phyloP scores from a whole-genome alignment of 805 yeast species.

The Middelhovenomyces tepae region DNA sequence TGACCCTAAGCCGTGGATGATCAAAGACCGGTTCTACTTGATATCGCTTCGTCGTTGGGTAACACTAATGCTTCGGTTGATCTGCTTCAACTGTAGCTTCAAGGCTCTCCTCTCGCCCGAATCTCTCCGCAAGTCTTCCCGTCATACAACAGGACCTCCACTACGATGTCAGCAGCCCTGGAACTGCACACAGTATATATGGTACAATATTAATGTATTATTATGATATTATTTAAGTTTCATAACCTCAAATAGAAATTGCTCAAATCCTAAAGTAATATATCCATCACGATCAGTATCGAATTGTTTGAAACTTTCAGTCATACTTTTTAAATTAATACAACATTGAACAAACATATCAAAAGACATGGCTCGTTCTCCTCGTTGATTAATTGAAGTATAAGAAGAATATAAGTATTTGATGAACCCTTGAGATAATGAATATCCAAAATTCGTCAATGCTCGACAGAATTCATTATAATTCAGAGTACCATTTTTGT shows the following conservation, averaged over 20 bases:
- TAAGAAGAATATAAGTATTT: conserved; percentile 51
- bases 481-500: conserved; percentile 50
- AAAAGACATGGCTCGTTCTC: conserved; percentile 44
- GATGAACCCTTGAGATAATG: conserved; percentile 47
- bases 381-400: conserved; percentile 29
- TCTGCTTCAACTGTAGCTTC: too few species aligned
- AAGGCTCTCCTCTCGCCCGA: too few species aligned
- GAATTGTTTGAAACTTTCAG: conserved; percentile 69
- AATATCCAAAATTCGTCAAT: conserved; percentile 57
- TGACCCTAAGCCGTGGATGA: too few species aligned
- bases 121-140: too few species aligned
- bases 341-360: conserved; percentile 76
- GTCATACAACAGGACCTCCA: too few species aligned
- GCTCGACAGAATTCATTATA: conserved; percentile 57
- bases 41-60: too few species aligned
- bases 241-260: conserved; percentile 28
- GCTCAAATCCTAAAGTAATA: conserved; percentile 30
- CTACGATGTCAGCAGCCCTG: not conserved
- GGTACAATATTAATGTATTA: not conserved
- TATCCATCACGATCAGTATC: conserved; percentile 65
- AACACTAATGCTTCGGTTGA: too few species aligned
- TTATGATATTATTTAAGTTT: conserved; percentile 20
- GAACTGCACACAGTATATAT: not conserved
- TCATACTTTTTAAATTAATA: conserved; percentile 65
- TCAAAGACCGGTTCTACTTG: too few species aligned